Evolutionary conservation across 331 rosid genomes (phyloP).

Genomic region (Malus hybrid): DNA sequence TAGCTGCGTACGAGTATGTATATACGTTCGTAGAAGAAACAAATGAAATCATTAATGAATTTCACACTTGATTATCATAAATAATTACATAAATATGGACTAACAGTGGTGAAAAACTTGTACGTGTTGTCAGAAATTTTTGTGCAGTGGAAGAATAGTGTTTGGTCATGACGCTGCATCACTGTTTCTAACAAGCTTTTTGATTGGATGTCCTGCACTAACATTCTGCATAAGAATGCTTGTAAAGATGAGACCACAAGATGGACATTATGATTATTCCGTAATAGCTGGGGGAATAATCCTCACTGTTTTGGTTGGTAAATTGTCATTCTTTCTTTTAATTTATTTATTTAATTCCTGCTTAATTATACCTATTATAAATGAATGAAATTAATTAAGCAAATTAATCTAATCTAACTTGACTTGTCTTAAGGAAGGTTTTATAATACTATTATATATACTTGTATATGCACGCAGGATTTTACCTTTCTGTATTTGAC

Average conservation of each 20-base stretch:
- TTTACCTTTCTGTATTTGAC: conserved; percentile 64
- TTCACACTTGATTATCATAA: neutral
- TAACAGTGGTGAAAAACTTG: neutral
- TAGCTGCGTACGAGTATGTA: too few species aligned
- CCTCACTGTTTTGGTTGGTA: conserved; percentile 85
- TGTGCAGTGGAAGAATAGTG: conserved; percentile 75
- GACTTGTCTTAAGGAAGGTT: neutral
- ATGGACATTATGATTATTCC: conserved; percentile 31
- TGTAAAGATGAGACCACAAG: conserved; percentile 23
- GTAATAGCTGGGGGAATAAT: conserved; percentile 48
- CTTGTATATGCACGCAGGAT: conserved; percentile 28
- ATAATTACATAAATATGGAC: neutral
- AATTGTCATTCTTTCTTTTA: conserved; percentile 3
- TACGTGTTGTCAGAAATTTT: conserved; percentile 54
- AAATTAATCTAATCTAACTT: conserved; percentile 5
- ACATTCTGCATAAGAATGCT: conserved; percentile 67
- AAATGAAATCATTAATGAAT: too few species aligned
- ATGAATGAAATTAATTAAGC: neutral
- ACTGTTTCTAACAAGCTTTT: conserved; percentile 50
- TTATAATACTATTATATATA: neutral
- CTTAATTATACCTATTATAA: neutral
- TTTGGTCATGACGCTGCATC: conserved; percentile 79
- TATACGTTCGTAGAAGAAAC: too few species aligned
- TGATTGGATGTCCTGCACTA: conserved; percentile 83
- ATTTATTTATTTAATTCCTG: neutral